Evolutionary conservation across 2,329 filamentous ascomycete species (phyloP).

Genomic region (Fusarium tuaranense): DNA sequence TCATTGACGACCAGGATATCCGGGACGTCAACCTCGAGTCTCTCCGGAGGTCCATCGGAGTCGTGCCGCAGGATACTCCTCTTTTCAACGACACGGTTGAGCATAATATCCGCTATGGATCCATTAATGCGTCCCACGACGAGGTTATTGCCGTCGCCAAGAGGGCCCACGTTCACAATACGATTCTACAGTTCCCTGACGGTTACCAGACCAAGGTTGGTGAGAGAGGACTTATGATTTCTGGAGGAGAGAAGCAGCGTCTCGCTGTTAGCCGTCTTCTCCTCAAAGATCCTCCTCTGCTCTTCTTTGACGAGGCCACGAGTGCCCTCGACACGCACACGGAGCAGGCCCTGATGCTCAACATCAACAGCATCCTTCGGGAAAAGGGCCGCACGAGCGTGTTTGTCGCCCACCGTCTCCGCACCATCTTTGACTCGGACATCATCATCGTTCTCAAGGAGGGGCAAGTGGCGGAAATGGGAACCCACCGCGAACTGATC

Average conservation of each 20-base stretch:
- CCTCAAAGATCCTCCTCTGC: constrained; percentile 87
- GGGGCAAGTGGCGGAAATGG: constrained; percentile 87
- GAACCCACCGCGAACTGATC: constrained; percentile 87
- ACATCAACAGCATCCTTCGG: constrained; percentile 92
- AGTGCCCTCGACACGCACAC: constrained; percentile 94
- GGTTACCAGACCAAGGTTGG: constrained; percentile 93
- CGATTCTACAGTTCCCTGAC: constrained; percentile 82
- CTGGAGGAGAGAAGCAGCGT: constrained; percentile 92
- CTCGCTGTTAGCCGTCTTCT: constrained; percentile 86
- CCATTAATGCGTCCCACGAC: constrained; percentile 79
- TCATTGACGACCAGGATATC: constrained; percentile 94
- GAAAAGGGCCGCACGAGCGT: constrained; percentile 92
- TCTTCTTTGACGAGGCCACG: constrained; percentile 97
- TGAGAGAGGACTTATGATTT: constrained; percentile 96
- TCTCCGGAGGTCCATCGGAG: constrained; percentile 86
- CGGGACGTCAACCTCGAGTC: constrained; percentile 85
- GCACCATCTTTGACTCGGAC: constrained; percentile 94
- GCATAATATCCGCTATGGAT: constrained; percentile 95
- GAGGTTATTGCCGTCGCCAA: constrained; percentile 82
- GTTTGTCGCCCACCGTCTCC: constrained; percentile 91
- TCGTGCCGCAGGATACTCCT: constrained; percentile 96
- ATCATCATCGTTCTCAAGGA: constrained; percentile 91
- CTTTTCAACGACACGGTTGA: constrained; percentile 97
- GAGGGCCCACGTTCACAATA: constrained; percentile 87
- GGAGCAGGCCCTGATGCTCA: constrained; percentile 88